Percentiles rank a stretch among this genome's conserved stretches.
Conservation (phyloP, 192 early-diverging fungal genomes). For the Backusella macrospora region DNA sequence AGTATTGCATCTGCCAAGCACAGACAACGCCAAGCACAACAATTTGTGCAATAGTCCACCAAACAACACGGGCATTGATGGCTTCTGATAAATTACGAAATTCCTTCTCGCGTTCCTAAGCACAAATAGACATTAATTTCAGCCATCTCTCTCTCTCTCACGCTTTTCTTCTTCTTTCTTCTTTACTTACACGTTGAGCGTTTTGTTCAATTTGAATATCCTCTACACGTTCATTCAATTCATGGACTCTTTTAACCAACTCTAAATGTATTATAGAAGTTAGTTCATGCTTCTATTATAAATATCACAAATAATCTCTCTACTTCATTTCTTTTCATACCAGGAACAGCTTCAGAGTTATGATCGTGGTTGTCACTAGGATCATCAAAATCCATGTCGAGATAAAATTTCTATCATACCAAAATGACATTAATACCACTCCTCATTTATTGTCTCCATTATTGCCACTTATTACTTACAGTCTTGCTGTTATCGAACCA, state of each 20-base stretch:
- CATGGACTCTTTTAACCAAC: slow-evolving; percentile 69
- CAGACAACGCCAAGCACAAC: slow-evolving; percentile 72
- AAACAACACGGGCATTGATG: slow-evolving; percentile 83
- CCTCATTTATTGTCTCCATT: slow-evolving; percentile 3
- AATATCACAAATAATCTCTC: not conserved
- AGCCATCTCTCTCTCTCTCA: no score
- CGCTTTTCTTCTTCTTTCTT: no score
- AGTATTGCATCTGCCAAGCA: slow-evolving; percentile 88
- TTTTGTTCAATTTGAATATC: slow-evolving; percentile 88
- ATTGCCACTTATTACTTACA: slow-evolving; percentile 43
- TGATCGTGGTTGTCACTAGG: slow-evolving; percentile 37
- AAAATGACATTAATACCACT: not conserved
- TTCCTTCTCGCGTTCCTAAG: slow-evolving; percentile 84
- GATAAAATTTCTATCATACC: slow-evolving; percentile 43
- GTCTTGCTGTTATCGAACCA: slow-evolving; percentile 76
- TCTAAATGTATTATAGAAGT: slow-evolving; percentile 45
- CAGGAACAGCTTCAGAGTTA: slow-evolving; percentile 38
- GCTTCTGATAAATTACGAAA: slow-evolving; percentile 86
- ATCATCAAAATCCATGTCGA: slow-evolving; percentile 53
- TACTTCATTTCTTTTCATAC: slow-evolving; percentile 32
- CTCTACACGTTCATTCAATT: slow-evolving; percentile 80
- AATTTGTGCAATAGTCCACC: slow-evolving; percentile 89
- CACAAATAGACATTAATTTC: slow-evolving; percentile 18
- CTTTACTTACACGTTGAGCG: slow-evolving; percentile 77
- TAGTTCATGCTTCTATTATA: not conserved